These are phyloP conservation scores for Suhomyces sp. DNA, from an alignment of 805 yeast genomes.

Conservation along the genomic window DNA sequence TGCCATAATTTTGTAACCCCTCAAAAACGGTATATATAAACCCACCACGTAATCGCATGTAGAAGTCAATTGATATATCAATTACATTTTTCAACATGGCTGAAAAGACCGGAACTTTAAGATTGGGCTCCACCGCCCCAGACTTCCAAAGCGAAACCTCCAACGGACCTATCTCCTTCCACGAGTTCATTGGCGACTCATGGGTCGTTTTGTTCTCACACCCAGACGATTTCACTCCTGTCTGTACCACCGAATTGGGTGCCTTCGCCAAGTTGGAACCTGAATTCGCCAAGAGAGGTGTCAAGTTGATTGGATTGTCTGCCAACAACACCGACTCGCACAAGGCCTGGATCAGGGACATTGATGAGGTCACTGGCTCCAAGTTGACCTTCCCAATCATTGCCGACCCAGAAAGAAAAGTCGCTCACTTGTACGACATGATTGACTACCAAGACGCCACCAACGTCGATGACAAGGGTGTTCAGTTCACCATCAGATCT, in stretches of 20 bases:
- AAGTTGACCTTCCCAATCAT: slow-evolving; percentile 84
- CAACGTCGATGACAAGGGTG: slow-evolving; percentile 62
- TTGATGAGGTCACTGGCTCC: slow-evolving; percentile 79
- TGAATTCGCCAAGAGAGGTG: slow-evolving; percentile 80
- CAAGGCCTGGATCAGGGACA: slow-evolving; percentile 85
- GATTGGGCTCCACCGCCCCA: slow-evolving; percentile 86
- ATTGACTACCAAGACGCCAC: slow-evolving; percentile 81
- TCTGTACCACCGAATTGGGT: slow-evolving; percentile 94
- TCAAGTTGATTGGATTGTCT: slow-evolving; percentile 85
- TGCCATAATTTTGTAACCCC: neutral
- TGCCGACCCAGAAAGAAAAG: slow-evolving; percentile 82
- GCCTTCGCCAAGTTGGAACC: slow-evolving; percentile 88
- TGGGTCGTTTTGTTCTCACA: slow-evolving; percentile 92
- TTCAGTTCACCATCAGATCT: slow-evolving; percentile 85
- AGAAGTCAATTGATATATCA: neutral
- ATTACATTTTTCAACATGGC: neutral
- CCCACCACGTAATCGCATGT: neutral
- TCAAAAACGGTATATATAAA: neutral
- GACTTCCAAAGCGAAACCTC: slow-evolving; percentile 83
- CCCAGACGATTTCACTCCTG: slow-evolving; percentile 96
- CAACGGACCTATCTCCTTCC: slow-evolving; percentile 79
- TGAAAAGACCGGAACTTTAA: slow-evolving; percentile 25
- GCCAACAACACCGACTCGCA: slow-evolving; percentile 82
- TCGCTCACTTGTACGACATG: slow-evolving; percentile 82
- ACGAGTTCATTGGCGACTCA: slow-evolving; percentile 77